Evolutionary conservation across 257 asterid genomes (phyloP), one percentile per base, ranked within the genome.

Genomic region (Vinca minor): DNA sequence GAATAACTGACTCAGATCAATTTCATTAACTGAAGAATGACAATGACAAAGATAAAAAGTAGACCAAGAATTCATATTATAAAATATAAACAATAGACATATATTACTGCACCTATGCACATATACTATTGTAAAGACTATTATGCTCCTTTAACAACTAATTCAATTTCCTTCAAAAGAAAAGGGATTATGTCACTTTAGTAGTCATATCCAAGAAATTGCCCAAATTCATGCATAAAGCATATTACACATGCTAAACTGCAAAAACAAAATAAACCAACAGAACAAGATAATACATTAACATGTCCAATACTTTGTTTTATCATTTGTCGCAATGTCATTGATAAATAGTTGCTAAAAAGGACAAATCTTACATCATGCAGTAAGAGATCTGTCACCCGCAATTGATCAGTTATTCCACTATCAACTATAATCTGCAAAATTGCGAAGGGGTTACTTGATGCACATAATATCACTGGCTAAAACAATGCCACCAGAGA

Each of bases 331-430:
- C 17, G 60, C 35, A 7, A 31, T 55, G 17, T 13, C 1, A 8
- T 17, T 44, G 10, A 31, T 29, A 31, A 56, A 17, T 35, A 31
- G 23, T 15, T 7, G 15, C 39, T 31, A 41, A 31, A 56, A 17
- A 56, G 35, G 49, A 64, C 46, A 76, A 71, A 69, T 36, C 93
- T 84, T 74, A 92, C 96, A 74, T 92, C 93, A 47, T 89, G 82
- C 71, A 87, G 63, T 41, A 92, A 81, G 72, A 87, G 95, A 73
- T 92, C 96, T 0, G 92, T 77, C 71, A 89, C 89, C 6, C 86
- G 90, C 78, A 81, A 54, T 73, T 79, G 95, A 81, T 87, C 93
- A 7, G 96, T 77, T 75, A 86, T 83, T 73, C 96, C 87, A 81
- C 95, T 78, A 73, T 89, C 98, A 45, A 66, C 79, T 75, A 89